phyloP scores from a whole-genome alignment of 768 basidiomycete species.

The Mycena venus region DNA sequence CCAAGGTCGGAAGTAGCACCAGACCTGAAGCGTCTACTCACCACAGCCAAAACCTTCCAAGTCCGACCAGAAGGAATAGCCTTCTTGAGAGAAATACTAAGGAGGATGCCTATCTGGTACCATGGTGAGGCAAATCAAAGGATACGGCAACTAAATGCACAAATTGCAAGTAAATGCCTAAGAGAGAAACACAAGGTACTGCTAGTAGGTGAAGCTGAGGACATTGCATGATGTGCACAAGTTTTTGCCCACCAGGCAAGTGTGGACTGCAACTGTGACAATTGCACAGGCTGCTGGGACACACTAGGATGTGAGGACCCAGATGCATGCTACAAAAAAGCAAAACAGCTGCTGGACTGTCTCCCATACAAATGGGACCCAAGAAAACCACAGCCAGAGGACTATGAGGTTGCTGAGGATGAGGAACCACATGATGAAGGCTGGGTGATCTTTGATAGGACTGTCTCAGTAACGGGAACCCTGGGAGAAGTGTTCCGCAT shows the following conservation, averaged over 20 bases:
- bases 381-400: too few relatives aligned
- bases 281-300: neutral
- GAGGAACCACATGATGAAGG: neutral
- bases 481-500: constrained; percentile 19
- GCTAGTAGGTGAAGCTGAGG: neutral
- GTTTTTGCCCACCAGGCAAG: neutral
- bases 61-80: neutral
- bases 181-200: neutral
- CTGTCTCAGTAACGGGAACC: neutral
- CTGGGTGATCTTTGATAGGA: neutral
- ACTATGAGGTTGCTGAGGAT: neutral
- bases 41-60: neutral
- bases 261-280: too few relatives aligned
- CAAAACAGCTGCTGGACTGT: neutral
- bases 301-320: neutral
- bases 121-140: constrained; percentile 2
- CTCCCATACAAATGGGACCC: too few relatives aligned
- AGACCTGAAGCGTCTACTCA: neutral
- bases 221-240: neutral
- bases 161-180: neutral
- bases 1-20: too few relatives aligned
- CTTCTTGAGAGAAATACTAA: neutral
- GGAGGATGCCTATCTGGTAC: neutral
- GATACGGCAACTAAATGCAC: neutral
- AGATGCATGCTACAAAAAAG: neutral